Percentiles rank a stretch among this genome's conserved stretches.
phyloP scores from a whole-genome alignment of 768 basidiomycete species.

The Xerocomus potaroensis region DNA sequence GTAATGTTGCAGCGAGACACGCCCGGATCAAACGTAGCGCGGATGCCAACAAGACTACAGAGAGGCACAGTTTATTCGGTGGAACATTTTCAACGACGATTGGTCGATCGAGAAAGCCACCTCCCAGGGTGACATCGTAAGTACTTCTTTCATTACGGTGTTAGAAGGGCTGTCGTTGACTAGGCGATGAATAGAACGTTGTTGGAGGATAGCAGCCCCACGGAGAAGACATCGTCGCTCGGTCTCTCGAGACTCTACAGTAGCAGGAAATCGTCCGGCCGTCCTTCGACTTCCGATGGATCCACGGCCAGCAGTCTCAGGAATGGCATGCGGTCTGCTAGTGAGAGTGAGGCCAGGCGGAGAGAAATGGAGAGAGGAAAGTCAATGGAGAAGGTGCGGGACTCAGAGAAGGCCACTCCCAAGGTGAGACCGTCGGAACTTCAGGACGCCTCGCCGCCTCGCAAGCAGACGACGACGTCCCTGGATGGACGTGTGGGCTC shows the following conservation, averaged over 20 bases:
- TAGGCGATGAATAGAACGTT: constrained; percentile 22
- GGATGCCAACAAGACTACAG: constrained; percentile 43
- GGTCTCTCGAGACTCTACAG: constrained; percentile 46
- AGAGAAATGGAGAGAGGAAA: constrained; percentile 21
- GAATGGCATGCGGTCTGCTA: constrained; percentile 19
- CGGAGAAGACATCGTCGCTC: constrained; percentile 45
- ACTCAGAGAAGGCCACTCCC: constrained; percentile 19
- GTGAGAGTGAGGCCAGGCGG: constrained; percentile 18
- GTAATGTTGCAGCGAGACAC: constrained; percentile 28
- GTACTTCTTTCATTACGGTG: constrained; percentile 23
- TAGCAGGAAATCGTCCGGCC: constrained; percentile 41
- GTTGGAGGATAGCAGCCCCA: constrained; percentile 31
- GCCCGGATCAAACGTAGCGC: constrained; percentile 46
- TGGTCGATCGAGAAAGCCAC: constrained; percentile 73
- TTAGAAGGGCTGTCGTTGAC: background rate
- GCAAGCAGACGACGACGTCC: constrained; percentile 49
- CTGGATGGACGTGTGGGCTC: constrained; percentile 19
- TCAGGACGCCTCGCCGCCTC: constrained; percentile 39
- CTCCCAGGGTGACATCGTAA: constrained; percentile 66
- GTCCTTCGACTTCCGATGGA: constrained; percentile 41
- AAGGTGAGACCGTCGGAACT: constrained; percentile 20
- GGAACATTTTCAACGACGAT: constrained; percentile 55
- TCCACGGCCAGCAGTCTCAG: constrained; percentile 21
- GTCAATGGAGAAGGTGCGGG: constrained; percentile 17
- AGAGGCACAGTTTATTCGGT: constrained; percentile 83